Conservation (phyloP, 164 flowering plant species). For the Paratinospora sagittata region DNA sequence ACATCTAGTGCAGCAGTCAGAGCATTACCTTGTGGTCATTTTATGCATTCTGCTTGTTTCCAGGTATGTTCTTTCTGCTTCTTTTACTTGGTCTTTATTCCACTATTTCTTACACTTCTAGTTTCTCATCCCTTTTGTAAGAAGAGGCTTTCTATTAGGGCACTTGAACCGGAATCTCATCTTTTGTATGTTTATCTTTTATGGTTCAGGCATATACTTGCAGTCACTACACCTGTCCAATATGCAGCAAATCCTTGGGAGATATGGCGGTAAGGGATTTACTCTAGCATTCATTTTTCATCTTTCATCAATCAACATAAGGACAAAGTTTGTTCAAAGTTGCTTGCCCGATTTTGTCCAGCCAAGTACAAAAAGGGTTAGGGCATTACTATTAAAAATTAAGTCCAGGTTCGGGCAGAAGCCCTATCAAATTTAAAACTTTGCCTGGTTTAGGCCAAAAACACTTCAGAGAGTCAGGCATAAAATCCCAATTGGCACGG, state of each 20-base stretch:
- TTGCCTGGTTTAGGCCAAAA: too few relatives aligned
- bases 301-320: not conserved
- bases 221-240: conserved; percentile 84
- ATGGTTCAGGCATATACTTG: conserved; percentile 72
- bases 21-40: conserved; percentile 96
- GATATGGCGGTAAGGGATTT: conserved; percentile 72
- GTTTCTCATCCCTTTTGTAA: not conserved
- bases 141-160: not conserved
- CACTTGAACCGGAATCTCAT: conserved; percentile 3
- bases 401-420: too few relatives aligned
- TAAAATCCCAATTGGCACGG: too few relatives aligned
- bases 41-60: conserved; percentile 93
- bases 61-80: conserved; percentile 35
- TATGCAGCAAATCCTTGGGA: conserved; percentile 91
- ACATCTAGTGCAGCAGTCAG: conserved; percentile 78
- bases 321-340: not conserved
- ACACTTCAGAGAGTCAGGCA: too few relatives aligned
- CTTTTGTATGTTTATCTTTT: conserved; percentile 4
- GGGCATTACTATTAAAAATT: too few relatives aligned
- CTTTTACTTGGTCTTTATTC: conserved; percentile 1
- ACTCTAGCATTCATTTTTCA: not conserved
- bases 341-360: too few relatives aligned
- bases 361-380: too few relatives aligned
- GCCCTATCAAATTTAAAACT: too few relatives aligned
- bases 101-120: conserved; percentile 5